Percentiles rank a stretch among this genome's conserved stretches.
These are phyloP conservation scores for Colletotrichum tropicale DNA, from an alignment of 2,329 filamentous ascomycete species.

Conservation along the genomic window DNA sequence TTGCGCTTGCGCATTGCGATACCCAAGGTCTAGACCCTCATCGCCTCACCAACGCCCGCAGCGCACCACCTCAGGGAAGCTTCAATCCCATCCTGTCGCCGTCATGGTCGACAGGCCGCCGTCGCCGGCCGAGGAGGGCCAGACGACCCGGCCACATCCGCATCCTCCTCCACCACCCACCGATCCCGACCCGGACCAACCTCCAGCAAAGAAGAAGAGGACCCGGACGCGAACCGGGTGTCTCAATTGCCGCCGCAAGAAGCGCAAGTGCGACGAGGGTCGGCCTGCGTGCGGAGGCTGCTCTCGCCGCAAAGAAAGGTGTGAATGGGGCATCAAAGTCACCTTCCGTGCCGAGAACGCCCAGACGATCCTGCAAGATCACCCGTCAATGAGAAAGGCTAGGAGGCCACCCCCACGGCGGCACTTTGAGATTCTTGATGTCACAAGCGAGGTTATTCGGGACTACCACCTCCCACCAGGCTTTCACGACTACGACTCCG, in stretches of 20 bases:
- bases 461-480: slow-evolving; percentile 33
- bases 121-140: neutral
- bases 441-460: slow-evolving; percentile 39
- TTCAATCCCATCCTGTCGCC: neutral
- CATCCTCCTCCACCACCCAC: neutral
- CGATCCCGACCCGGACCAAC: neutral
- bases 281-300: slow-evolving; percentile 39
- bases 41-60: neutral
- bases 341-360: slow-evolving; percentile 41
- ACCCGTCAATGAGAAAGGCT: slow-evolving; percentile 38
- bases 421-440: slow-evolving; percentile 39
- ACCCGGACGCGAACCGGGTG: slow-evolving; percentile 39
- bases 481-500: slow-evolving; percentile 10
- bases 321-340: slow-evolving; percentile 42
- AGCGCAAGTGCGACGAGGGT: slow-evolving; percentile 41
- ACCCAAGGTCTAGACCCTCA: neutral
- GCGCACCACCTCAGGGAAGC: neutral
- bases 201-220: slow-evolving; percentile 27
- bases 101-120: neutral
- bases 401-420: slow-evolving; percentile 25
- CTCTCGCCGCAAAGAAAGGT: slow-evolving; percentile 31
- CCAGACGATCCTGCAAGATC: slow-evolving; percentile 31
- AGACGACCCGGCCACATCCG: neutral
- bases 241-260: slow-evolving; percentile 42
- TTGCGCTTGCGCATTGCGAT: neutral